Base-by-base conservation (phyloP, 2,329 filamentous ascomycete species). In the Aotearoamyces nothofagi region DNA sequence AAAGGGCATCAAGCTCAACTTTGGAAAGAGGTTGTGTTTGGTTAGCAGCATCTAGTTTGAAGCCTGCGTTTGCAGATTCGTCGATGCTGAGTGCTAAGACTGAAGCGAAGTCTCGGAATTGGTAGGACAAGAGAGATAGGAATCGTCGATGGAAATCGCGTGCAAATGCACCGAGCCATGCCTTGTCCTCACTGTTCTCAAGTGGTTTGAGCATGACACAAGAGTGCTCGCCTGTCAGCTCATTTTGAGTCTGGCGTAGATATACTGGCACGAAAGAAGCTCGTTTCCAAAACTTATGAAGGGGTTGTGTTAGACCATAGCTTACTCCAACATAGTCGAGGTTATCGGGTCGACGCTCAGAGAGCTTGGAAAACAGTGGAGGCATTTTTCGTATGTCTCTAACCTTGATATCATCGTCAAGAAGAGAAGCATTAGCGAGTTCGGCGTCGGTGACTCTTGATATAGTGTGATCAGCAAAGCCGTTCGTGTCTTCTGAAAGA, bases 201-300 rank as follows among this genome's bases (percentile, higher is more conserved):
- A 98, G 63, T 2, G 84, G 79, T 33, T 83, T 73, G 27, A 98
- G 66, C 92, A 98, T 98, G 15, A 98, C 87, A 49, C 84, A 94
- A 0, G 90, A 93, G 51, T 98, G 90, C 55, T 98, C 90, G 31
- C 90, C 90, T 0, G 92, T 98, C 25, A 98, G 64, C 33, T 96
- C 90, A 49, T 96, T 98, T 29, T 90, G 66, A 3, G 92, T 98
- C 58, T 98, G 90, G 17, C 90, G 71, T 9, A 98, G 66, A 46
- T 98, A 98, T 1, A 98, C 82, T 0, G 90, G 90, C 2, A 75
- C 71, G 51, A 94, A 98, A 1, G 64, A 63, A 10, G 78, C 71
- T 19, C 80, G 78, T 56, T 94, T 93, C 90, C 90, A 98, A 63
- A 98, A 98, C 48, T 82, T 92, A 58, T 93, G 90, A 9, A 98